Evolutionary conservation across 208 protist species (phyloP).

Genomic region (Strigomonas galati): DNA sequence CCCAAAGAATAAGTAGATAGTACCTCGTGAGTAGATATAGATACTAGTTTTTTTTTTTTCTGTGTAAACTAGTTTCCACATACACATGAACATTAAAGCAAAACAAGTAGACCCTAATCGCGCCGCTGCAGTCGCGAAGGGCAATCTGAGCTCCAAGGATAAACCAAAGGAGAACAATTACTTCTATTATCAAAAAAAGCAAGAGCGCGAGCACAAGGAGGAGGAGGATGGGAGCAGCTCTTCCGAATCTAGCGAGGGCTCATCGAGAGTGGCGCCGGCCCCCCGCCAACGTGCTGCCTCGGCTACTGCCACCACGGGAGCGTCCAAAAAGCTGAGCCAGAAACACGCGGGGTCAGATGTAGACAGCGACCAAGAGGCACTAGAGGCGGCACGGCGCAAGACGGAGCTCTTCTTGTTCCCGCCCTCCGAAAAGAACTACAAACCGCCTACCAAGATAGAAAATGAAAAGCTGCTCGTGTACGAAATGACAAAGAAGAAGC

Average conservation of each 20-base stretch:
- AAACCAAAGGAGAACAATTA: constrained; percentile 22
- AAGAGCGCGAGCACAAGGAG: not conserved
- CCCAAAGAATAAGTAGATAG: not conserved
- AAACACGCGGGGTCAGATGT: constrained; percentile 8
- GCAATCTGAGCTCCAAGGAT: constrained; percentile 24
- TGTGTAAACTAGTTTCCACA: not conserved
- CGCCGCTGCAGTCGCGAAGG: constrained; percentile 47
- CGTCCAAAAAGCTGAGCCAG: not conserved
- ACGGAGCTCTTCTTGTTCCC: constrained; percentile 46
- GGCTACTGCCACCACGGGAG: not conserved
- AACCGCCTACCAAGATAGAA: not conserved
- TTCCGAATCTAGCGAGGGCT: constrained; percentile 9
- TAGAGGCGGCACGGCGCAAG: constrained; percentile 30
- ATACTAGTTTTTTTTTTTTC: not conserved
- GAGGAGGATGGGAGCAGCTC: constrained; percentile 10
- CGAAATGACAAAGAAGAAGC: not conserved
- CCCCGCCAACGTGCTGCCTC: not conserved
- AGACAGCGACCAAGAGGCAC: constrained; percentile 48
- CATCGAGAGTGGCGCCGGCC: not conserved
- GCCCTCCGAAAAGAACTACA: constrained; percentile 14
- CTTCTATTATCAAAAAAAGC: constrained; percentile 34
- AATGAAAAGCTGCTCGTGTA: not conserved
- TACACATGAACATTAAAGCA: constrained; percentile 73
- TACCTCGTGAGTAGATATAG: not conserved
- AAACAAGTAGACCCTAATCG: constrained; percentile 56